Conservation (phyloP, 768 basidiomycete species). For the Tylopilus vinaceipallidus region DNA sequence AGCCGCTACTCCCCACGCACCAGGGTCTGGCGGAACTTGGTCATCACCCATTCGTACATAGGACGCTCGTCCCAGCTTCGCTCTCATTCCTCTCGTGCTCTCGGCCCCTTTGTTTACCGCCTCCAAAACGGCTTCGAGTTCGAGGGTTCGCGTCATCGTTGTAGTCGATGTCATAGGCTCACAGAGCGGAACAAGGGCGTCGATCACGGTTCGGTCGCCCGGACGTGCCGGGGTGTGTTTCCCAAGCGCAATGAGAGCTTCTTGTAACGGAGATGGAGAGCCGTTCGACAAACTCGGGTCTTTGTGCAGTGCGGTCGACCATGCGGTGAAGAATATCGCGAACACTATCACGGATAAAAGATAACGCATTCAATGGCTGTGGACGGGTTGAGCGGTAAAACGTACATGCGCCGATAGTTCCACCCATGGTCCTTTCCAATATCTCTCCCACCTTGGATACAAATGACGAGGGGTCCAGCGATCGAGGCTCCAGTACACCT, state of each 20-base stretch:
- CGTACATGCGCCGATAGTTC: constrained; percentile 51
- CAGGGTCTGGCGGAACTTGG: constrained; percentile 49
- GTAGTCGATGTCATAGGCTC: constrained; percentile 9
- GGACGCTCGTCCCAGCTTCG: constrained; percentile 48
- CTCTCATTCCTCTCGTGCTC: constrained; percentile 44
- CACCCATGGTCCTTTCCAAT: constrained; percentile 51
- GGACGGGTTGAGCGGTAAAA: constrained; percentile 29
- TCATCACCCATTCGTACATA: constrained; percentile 39
- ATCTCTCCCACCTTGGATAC: constrained; percentile 37
- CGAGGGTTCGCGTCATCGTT: background rate
- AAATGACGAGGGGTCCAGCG: constrained; percentile 20
- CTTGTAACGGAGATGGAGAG: constrained; percentile 15
- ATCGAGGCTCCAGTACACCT: constrained; percentile 21
- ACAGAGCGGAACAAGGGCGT: constrained; percentile 50
- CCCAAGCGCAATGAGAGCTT: constrained; percentile 32
- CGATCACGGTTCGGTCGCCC: constrained; percentile 57
- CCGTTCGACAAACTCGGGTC: background rate
- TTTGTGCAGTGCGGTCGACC: constrained; percentile 24
- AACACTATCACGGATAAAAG: constrained; percentile 34
- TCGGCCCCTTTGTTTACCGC: constrained; percentile 44
- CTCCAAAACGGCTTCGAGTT: constrained; percentile 19
- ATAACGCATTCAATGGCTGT: background rate
- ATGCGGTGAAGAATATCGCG: constrained; percentile 42
- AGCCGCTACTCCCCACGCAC: constrained; percentile 51
- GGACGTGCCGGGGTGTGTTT: constrained; percentile 49